Evolutionary conservation across 345 rosid species (phyloP).

Genomic region (Gossypium turneri): DNA sequence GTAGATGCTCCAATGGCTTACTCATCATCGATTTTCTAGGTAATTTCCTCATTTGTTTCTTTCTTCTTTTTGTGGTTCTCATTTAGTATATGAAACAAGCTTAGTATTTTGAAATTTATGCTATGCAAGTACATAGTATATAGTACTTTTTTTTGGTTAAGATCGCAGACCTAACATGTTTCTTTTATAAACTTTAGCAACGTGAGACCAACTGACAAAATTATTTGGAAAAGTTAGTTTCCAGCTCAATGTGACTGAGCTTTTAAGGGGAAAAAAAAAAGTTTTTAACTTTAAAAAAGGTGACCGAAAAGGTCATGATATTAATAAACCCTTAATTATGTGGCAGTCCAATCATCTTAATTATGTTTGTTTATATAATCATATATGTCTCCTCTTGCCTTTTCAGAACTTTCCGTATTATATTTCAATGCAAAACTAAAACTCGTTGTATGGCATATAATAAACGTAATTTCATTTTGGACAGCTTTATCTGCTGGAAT

Average conservation of each 20-base stretch:
- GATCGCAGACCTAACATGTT: not conserved
- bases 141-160: not conserved
- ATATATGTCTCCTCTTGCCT: not conserved
- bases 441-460: not conserved
- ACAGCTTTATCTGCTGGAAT: constrained; percentile 14
- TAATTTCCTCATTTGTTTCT: not conserved
- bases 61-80: not conserved
- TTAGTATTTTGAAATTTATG: not conserved
- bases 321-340: not conserved
- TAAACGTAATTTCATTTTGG: constrained; percentile 4
- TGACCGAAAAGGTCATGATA: not conserved
- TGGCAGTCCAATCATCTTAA: not conserved
- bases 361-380: not conserved
- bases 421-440: not conserved
- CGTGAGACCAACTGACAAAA: constrained; percentile 5
- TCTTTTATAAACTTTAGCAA: not conserved
- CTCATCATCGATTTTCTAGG: constrained; percentile 5
- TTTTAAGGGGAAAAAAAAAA: not conserved
- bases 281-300: not conserved
- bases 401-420: not conserved
- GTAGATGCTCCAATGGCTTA: constrained; percentile 15
- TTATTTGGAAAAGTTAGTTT: not conserved
- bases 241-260: not conserved
- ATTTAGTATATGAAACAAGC: no score
- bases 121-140: not conserved